Conservation (phyloP, 192 early-diverging fungal species). For the Backusella liffmaniae region DNA sequence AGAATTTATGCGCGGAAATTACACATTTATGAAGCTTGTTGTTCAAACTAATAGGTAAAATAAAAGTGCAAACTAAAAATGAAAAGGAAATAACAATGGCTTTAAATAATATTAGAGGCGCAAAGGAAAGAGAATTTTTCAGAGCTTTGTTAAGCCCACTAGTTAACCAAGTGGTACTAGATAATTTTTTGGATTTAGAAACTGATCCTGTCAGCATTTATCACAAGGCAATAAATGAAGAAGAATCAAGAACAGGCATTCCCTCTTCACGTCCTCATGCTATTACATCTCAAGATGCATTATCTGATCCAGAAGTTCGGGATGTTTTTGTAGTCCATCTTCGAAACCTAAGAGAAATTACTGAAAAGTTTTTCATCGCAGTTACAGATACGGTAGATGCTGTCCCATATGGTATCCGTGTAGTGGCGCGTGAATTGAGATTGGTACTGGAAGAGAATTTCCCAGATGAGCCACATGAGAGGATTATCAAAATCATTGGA, state of each 20-base stretch:
- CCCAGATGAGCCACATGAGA: conserved; percentile 74
- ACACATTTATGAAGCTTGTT: conserved; percentile 95
- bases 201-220: conserved; percentile 91
- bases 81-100: neutral
- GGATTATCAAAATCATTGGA: conserved; percentile 86
- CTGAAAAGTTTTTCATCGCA: conserved; percentile 78
- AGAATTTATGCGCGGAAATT: conserved; percentile 95
- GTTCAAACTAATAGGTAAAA: conserved; percentile 87
- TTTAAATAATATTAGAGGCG: conserved; percentile 56
- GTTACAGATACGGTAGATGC: conserved; percentile 74
- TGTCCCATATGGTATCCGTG: conserved; percentile 97
- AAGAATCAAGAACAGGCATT: conserved; percentile 87
- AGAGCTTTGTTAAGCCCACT: conserved; percentile 82
- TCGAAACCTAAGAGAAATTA: conserved; percentile 77
- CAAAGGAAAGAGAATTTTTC: conserved; percentile 92
- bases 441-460: conserved; percentile 78
- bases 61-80: neutral
- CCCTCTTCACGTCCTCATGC: conserved; percentile 75
- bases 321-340: conserved; percentile 69
- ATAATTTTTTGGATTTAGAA: conserved; percentile 85
- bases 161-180: conserved; percentile 78
- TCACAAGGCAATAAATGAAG: conserved; percentile 81
- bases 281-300: conserved; percentile 77
- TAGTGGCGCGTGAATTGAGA: conserved; percentile 88
- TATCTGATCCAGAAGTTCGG: conserved; percentile 81